These are phyloP conservation scores for Mucor sp. DNA, from an alignment of 371 early-diverging fungal species.

Conservation along the genomic window DNA sequence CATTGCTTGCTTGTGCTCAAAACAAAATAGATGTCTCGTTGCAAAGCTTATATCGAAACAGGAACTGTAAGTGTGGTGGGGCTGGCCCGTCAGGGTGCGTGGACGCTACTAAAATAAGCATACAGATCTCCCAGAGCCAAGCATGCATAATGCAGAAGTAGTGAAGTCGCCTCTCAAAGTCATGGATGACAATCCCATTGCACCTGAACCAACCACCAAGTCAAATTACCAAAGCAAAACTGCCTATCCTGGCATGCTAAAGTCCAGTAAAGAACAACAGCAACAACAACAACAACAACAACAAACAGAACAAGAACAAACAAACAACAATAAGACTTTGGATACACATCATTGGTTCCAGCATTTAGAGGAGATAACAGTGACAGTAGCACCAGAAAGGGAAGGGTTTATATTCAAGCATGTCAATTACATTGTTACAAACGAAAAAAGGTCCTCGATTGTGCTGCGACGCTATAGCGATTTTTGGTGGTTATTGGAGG, in stretches of 20 bases:
- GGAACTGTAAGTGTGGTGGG: conserved; percentile 26
- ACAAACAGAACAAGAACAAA: not conserved
- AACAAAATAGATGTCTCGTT: conserved; percentile 52
- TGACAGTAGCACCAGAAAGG: conserved; percentile 74
- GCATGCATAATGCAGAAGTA: conserved; percentile 5
- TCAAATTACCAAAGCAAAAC: conserved; percentile 1
- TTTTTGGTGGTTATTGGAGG: conserved; percentile 50
- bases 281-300: not conserved
- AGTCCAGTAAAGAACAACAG: conserved; percentile 1
- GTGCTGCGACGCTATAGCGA: conserved; percentile 51
- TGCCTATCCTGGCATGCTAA: conserved; percentile 23
- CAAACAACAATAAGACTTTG: not conserved
- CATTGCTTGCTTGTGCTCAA: conserved; percentile 70
- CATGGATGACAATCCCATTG: not conserved
- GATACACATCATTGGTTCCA: conserved; percentile 50
- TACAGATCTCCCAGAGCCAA: conserved; percentile 34
- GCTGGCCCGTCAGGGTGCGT: not conserved
- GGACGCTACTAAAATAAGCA: not conserved
- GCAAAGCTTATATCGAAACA: conserved; percentile 27
- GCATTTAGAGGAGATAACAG: conserved; percentile 56
- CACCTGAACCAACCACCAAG: conserved; percentile 8
- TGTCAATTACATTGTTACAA: conserved; percentile 54
- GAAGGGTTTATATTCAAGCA: conserved; percentile 57
- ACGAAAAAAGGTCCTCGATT: conserved; percentile 43
- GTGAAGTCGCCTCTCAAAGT: conserved; percentile 4